Conservation (phyloP, 331 rosid species). For the Ulmus americana region DNA sequence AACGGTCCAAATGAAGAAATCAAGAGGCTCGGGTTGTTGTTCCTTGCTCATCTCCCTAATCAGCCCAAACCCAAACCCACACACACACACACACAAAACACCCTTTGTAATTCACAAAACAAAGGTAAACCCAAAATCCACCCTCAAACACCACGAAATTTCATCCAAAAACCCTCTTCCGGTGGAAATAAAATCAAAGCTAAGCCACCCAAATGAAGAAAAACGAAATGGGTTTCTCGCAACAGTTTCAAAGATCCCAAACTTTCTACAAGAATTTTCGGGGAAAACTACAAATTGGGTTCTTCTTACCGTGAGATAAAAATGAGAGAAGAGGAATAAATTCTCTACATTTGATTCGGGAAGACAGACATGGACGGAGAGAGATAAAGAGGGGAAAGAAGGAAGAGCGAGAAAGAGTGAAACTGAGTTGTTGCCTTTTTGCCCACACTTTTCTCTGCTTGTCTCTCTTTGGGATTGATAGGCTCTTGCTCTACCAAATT, state of each 20-base stretch:
- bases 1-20: conserved; percentile 99
- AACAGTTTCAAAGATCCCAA: conserved; percentile 37
- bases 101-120: background rate
- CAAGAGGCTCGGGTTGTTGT: conserved; percentile 93
- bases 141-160: background rate
- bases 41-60: conserved; percentile 72
- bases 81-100: too few species aligned
- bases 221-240: background rate
- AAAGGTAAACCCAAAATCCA: conserved; percentile 26
- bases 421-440: conserved; percentile 18
- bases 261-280: background rate
- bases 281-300: conserved; percentile 16
- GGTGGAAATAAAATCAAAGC: background rate
- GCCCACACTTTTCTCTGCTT: conserved; percentile 19
- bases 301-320: conserved; percentile 35
- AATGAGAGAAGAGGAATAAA: conserved; percentile 26
- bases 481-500: background rate
- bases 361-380: conserved; percentile 2
- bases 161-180: background rate
- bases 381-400: background rate
- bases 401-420: conserved; percentile 1
- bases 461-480: conserved; percentile 21
- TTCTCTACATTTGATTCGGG: conserved; percentile 52
- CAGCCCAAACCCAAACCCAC: conserved; percentile 36
- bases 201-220: background rate